Evolutionary conservation across 78 protist species (phyloP), one percentile per base, ranked within the genome.

Genomic region (Dictyostelium firmibasis): DNA sequence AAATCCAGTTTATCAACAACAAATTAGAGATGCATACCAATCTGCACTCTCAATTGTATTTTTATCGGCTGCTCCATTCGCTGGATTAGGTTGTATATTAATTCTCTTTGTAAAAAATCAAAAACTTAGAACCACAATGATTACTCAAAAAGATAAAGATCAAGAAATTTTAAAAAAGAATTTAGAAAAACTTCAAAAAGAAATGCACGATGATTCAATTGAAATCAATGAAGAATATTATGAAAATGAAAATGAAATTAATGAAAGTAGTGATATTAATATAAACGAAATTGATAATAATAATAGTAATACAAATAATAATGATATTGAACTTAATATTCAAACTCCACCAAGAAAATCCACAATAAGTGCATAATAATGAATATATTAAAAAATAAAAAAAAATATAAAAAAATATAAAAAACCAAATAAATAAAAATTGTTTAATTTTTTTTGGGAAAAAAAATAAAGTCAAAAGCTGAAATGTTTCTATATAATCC

Each of bases 11-110:
- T 53, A 76, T 57, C 31, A 57, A 57, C 13, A 16, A 16, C 60
- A 83, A 27, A 35, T 89, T 11, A 6, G 82, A 0, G 81, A 47
- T 47, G 79, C 87, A 62, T 89, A 89, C 27, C 38, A 85, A n/a
- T 6, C 27, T 2, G 76, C 94, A 0, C 79, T 89, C 18, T 67
- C 88, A 11, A 78, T 70, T 35, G 94, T 89, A 81, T 89, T 89
- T 75, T 35, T 89, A 18, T 41, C 79, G 7, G 94, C 86, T 8
- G 76, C 88, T 14, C 94, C 94, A 25, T 78, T 78, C 44, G 94
- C 94, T 29, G 86, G 69, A 4, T 62, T 89, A 25, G 86, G 94
- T 20, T 89, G 79, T 50, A 27, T 89, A 0, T 36, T 89, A 23
- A 70, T 75, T 23, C 27, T 89, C 25, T 78, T 81, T 33, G 83